Base-by-base conservation (phyloP, 23 red algal species). In the Cyanidiococcus yangmingshanensis region DNA sequence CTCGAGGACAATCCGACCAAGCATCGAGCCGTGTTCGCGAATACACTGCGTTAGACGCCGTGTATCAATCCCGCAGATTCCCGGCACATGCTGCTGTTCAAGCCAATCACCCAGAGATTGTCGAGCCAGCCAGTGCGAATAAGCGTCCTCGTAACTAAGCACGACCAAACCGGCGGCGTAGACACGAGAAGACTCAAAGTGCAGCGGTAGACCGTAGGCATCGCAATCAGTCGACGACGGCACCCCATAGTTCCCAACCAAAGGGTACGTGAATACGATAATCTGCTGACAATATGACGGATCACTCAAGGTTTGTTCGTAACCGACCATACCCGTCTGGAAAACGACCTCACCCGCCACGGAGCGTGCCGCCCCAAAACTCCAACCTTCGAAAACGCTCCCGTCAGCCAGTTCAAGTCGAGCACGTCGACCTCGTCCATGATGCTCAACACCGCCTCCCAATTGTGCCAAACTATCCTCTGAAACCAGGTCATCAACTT, bases 301-400 rank as follows among this genome's bases (percentile, higher is more conserved):
- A 86, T 98, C 94, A 17, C 87, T 98, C 32, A 98, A 85, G 1
- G 94, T 80, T 80, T 91, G 87, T 18, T 88, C 77, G 57, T 98
- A 98, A 78, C 94, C 94, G 12, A 98, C 94, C 94, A 98, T 98
- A 36, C 94, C 94, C 12, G 94, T 98, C 79, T 98, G 88, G 75
- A 98, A 98, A 45, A 98, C 88, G n/a, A 88, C 94, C 58, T 98
- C 88, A 39, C 94, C 94, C 16, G 88, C 76, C 30, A 79, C 38
- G 41, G 77, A 82, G 29, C 21, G 40, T 2, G 57, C 45, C 18
- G 79, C 84, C 18, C 94, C 94, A 75, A 98, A 89, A 37, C 79
- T 84, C 58, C 75, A 86, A 35, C 94, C 94, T 27, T 40, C 36
- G 50, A 81, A 81, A 1, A 57, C 41, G 21, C 45, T 81, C 18